Evolutionary conservation across 306 rosid genomes (phyloP), one percentile per base, ranked within the genome.

Genomic region (Sophora flavescens): DNA sequence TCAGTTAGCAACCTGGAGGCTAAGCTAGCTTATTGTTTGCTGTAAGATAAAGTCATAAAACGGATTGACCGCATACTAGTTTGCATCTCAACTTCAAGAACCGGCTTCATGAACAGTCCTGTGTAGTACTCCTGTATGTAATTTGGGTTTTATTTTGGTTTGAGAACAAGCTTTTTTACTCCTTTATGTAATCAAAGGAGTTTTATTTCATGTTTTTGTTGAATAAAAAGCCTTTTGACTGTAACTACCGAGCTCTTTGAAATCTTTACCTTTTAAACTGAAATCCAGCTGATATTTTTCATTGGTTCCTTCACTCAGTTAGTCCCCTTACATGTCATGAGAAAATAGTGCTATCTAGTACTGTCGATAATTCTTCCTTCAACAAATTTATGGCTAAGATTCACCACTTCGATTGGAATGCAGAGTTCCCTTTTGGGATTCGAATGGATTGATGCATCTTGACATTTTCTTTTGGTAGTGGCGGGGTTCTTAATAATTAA

Each of bases 381-480:
- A 53, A 50, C 32, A 16, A 48, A 57, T 38, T 58, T 30, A 51
- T 60, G 57, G n/a, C 50, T 58, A 33, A 76, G 63, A 77, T 70
- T 59, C 44, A n/a, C 30, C 30, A 14, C 50, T 80, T 39, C n/a
- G 45, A 58, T 39, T 57, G 57, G 33, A 54, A 47, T 47, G 33
- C 39, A 51, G 50, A 50, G 41, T 65, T 74, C 76, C 41, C 54
- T 48, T 39, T 54, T 81, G 41, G 48, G 15, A 28, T 75, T 61
- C 42, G 28, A 65, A 66, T 66, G 53, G 58, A 57, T 9, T 33
- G 12, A 13, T 2, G 1, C 26, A 64, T 72, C 52, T 73, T 73
- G 84, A 65, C 64, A 66, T 45, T 44, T 79, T 56, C 5, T 17
- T 14, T 60, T 47, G 6, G 22, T 53, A 33, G 3, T 72, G 44